Conservation (phyloP, 2,329 filamentous ascomycete genomes). For the Epichloe festucae region DNA sequence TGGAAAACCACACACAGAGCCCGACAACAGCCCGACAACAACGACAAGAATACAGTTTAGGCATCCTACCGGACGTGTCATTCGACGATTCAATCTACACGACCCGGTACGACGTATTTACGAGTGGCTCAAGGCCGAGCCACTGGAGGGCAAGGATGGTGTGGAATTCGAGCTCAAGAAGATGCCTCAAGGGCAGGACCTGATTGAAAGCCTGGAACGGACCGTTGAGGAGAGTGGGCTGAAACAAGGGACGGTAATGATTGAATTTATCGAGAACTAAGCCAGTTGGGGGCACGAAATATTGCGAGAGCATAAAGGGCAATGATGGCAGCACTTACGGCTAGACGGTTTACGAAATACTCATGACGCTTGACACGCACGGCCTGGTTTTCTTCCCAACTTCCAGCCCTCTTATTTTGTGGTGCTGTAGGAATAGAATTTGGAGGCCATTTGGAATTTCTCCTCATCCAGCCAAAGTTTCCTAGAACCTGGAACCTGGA, state of each 20-base stretch:
- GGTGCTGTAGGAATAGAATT: not conserved
- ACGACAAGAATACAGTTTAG: slow-evolving; percentile 89
- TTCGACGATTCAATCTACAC: slow-evolving; percentile 66
- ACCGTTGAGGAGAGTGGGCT: slow-evolving; percentile 72
- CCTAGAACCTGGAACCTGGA: not conserved
- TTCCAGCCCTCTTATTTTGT: not conserved
- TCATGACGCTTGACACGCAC: not conserved
- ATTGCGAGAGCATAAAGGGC: too few relatives aligned
- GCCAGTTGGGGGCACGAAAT: not conserved
- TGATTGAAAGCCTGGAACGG: slow-evolving; percentile 61
- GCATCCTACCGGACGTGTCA: slow-evolving; percentile 70
- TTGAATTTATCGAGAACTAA: slow-evolving; percentile 64
- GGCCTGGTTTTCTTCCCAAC: not conserved
- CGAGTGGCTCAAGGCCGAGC: slow-evolving; percentile 90
- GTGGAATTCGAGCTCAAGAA: slow-evolving; percentile 76
- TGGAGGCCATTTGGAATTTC: not conserved
- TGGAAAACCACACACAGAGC: slow-evolving; percentile 64
- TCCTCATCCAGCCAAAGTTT: not conserved
- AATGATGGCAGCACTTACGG: not conserved
- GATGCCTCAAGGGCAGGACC: slow-evolving; percentile 64
- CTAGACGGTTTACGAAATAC: not conserved
- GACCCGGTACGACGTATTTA: slow-evolving; percentile 77
- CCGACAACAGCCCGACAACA: slow-evolving; percentile 52
- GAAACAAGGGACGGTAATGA: slow-evolving; percentile 90
- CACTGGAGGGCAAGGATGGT: slow-evolving; percentile 66